Evolutionary conservation across 306 rosid species (phyloP), one percentile per base, ranked within the genome.

Genomic region (Vicia sativa): DNA sequence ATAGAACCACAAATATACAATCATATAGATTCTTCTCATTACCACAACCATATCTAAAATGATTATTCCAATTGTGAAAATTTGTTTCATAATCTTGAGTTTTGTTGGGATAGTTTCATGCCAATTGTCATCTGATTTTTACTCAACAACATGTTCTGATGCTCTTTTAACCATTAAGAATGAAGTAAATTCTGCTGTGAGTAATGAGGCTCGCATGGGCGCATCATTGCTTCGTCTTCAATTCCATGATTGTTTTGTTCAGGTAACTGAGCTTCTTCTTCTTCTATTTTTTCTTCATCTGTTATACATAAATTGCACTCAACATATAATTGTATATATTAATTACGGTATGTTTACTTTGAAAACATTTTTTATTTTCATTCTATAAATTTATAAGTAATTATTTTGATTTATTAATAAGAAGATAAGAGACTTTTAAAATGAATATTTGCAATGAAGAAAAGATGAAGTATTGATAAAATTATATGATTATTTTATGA

Each of bases 151-250:
- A 0, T 88, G 95, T 31, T 85, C 87, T 11, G 69, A 62, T 2
- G 95, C 58, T 1, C 81, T 82, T 57, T 54, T 89, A 57, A 84
- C 80, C 46, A 84, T 88, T 50, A 84, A 76, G 57, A 42, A 70
- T 0, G 80, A 66, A 1, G 81, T 86, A 7, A 35, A 28, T 14
- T 29, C 82, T 6, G 91, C 87, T 3, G 85, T 88, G 3, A 38
- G 19, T 5, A 62, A 6, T 0, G 95, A 88, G 65, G 52, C 82
- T 73, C 95, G 95, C 59, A 86, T 86, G 95, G 95, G 95, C 2
- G 91, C 95, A 0, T 86, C 89, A n/a, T 34, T 88, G 18, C 91
- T 88, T 13, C 95, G 95, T 48, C 91, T 88, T 14, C 91, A 88
- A 62, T 88, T 88, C 49, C 95, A 86, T 29, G 95, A 88, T 58